These are phyloP conservation scores for Blastomyces gilchristii DNA, from an alignment of 2,329 filamentous ascomycete species.

Conservation along the genomic window DNA sequence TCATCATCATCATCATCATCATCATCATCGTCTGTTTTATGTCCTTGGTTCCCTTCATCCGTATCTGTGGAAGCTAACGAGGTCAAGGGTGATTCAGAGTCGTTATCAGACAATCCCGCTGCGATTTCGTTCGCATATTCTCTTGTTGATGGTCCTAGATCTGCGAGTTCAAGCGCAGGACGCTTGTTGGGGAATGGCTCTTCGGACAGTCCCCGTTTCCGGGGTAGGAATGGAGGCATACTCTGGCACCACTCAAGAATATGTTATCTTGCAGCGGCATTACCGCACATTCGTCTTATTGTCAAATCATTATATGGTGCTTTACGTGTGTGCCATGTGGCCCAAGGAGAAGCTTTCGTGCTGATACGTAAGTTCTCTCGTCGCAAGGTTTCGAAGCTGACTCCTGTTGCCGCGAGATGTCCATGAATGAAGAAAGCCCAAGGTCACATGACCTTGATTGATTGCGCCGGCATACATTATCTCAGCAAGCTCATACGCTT, in stretches of 20 bases:
- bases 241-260: too few species aligned
- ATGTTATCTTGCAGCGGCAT: not conserved
- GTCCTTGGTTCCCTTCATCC: conserved; percentile 21
- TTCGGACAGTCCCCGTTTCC: conserved; percentile 5
- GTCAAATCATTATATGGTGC: not conserved
- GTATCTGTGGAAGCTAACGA: not conserved
- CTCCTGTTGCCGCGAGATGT: too few species aligned
- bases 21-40: conserved; percentile 53
- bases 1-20: conserved; percentile 50
- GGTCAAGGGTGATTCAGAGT: conserved; percentile 7
- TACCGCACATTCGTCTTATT: not conserved
- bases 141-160: not conserved
- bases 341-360: not conserved
- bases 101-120: not conserved
- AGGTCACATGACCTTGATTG: conserved; percentile 5
- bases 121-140: not conserved
- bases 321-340: not conserved
- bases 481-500: too few species aligned
- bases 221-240: conserved; percentile 9
- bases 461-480: not conserved
- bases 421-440: not conserved
- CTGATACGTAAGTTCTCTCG: not conserved
- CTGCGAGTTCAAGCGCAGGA: not conserved
- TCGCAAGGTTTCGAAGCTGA: not conserved
- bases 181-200: conserved; percentile 3